A percentile compares a stretch with the other conserved stretches of the same genome.
Conservation (phyloP, 495 filamentous ascomycete species). For the Ascobolus immersus region DNA sequence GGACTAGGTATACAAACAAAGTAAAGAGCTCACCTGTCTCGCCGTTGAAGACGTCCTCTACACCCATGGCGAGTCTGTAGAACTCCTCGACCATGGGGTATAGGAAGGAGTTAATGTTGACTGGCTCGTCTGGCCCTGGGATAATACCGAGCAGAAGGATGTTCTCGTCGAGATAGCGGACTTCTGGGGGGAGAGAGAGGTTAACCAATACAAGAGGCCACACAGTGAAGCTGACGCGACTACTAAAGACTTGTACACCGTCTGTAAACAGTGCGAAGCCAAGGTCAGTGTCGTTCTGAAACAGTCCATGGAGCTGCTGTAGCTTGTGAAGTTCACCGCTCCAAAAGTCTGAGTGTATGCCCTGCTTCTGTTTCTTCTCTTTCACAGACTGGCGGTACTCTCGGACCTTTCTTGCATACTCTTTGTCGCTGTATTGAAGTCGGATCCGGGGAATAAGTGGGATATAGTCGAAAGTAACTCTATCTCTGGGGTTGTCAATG, state of each 20-base stretch:
- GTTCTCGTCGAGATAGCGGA: background rate
- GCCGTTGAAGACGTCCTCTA: slow-evolving; percentile 3
- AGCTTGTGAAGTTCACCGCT: too few species aligned
- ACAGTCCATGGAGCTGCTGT: too few species aligned
- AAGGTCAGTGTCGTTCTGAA: slow-evolving; percentile 1
- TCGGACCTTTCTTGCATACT: too few species aligned
- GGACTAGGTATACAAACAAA: slow-evolving; percentile 1
- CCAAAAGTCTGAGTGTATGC: too few species aligned
- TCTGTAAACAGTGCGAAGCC: slow-evolving; percentile 1
- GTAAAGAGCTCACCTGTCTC: background rate
- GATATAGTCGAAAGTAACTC: too few species aligned
- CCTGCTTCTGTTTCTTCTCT: too few species aligned
- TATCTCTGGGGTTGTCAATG: too few species aligned
- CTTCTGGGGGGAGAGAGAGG: slow-evolving; percentile 1
- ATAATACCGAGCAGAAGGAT: slow-evolving; percentile 1
- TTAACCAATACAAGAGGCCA: slow-evolving; percentile 1
- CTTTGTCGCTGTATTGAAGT: too few species aligned
- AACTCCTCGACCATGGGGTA: slow-evolving; percentile 5
- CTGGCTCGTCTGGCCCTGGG: slow-evolving; percentile 2
- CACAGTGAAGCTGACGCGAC: background rate
- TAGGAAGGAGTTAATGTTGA: slow-evolving; percentile 6
- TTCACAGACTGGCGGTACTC: too few species aligned
- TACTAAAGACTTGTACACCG: slow-evolving; percentile 4
- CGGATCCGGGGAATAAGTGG: too few species aligned
- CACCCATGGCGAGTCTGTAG: background rate